Conservation (phyloP, 495 filamentous ascomycete species). For the Podospora bellae-mahoneyi region DNA sequence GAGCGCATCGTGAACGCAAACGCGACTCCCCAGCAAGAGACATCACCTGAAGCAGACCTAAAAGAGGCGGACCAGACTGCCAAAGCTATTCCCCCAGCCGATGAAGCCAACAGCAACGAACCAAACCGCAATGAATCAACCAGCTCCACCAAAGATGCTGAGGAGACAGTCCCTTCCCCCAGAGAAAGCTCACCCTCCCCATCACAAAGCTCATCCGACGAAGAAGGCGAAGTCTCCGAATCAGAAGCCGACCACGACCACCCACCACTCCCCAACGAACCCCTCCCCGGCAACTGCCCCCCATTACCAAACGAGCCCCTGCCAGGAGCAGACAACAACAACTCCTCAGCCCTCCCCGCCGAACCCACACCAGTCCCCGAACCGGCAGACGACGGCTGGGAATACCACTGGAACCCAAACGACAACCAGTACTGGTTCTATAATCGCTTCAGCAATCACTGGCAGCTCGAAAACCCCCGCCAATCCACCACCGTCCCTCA, state of each 20-base stretch:
- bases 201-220: constrained; percentile 2
- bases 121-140: background rate
- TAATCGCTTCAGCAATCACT: constrained; percentile 71
- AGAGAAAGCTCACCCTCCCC: constrained; percentile 4
- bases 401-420: constrained; percentile 72
- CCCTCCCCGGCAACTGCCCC: constrained; percentile 19
- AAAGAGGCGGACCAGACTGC: background rate
- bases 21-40: background rate
- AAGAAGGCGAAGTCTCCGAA: constrained; percentile 22
- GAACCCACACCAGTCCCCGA: constrained; percentile 33
- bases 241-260: constrained; percentile 9
- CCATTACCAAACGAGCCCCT: constrained; percentile 34
- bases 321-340: constrained; percentile 11
- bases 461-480: constrained; percentile 92
- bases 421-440: constrained; percentile 81
- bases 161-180: background rate
- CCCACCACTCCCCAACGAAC: constrained; percentile 18
- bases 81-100: background rate
- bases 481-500: constrained; percentile 27
- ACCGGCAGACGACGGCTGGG: constrained; percentile 78
- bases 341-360: constrained; percentile 38
- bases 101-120: background rate
- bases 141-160: background rate
- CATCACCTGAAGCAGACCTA: background rate
- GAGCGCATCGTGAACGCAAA: constrained; percentile 3